Evolutionary conservation across 441 rosid species (phyloP), one percentile per base, ranked within the genome.

Genomic region (Gossypium lobatum): DNA sequence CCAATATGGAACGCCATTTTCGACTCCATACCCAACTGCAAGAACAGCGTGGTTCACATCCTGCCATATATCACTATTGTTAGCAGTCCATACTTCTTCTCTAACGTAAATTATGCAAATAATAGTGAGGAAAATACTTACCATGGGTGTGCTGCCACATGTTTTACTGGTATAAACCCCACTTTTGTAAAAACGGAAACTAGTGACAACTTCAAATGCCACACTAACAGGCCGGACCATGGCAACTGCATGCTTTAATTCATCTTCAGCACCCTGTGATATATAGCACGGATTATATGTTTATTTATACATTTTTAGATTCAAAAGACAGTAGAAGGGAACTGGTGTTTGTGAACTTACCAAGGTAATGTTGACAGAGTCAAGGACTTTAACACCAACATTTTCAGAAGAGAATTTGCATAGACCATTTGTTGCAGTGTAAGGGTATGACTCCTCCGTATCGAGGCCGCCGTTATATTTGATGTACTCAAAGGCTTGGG

Each of bases 11-110:
- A 89, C 79, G 14, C 90, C 95, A 52, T 85, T 54, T 82, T 92
- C 97, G 13, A 93, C 85, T 79, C 98, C 98, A 76, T 91, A 95
- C 55, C 99, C 98, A 70, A 95, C 95, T 6, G 98, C 97, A 75
- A 95, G 79, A 72, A 95, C 98, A 1, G 97, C 93, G 34, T 89
- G 98, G 88, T 95, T 95, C 85, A 93, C 96, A 71, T 95, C 99
- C 97, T 93, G 86, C 74, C 65, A 63, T 31, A 80, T 42, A 73
- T 26, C 73, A 3, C 64, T 64, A 13, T 20, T 37, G 54, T 71
- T 62, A 66, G 34, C 14, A 55, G 17, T 14, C 17, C 17, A 42
- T 16, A 9, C 21, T 16, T 31, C 46, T 42, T 42, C 46, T 9
- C 13, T 9, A 42, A 42, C 46, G 11, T 9, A 42, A 42, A 42